Base-by-base conservation (phyloP, 768 basidiomycete genomes). In the Rhodocollybia butyracea region DNA sequence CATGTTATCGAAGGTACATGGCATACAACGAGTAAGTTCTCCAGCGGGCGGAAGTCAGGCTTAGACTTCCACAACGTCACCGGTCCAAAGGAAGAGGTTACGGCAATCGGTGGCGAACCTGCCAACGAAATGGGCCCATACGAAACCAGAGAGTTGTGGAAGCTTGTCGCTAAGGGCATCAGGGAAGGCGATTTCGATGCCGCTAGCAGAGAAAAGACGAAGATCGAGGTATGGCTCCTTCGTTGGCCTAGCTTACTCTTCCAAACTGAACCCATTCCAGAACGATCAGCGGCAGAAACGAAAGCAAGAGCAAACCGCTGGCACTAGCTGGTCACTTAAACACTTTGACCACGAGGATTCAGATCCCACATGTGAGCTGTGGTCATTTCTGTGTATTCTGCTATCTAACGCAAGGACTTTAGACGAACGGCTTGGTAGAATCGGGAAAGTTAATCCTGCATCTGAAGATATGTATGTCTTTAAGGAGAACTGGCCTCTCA, bases 201-300 rank as follows among this genome's bases (percentile, higher is more conserved):
- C n/a, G 96, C 96, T 3, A 88, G 88, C 57, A 75, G 71, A 61
- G 96, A 94, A 67, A 98, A 99, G 84, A 80, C 78, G 45, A 80
- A 85, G 70, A 94, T 98, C 45, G 96, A 98, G 88, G 93, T 89
- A 56, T 21, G 71, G 69, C 32, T 22, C 24, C 38, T 48, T n/a
- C 57, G 41, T 32, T 12, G 22, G 17, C 21, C n/a, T 7, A 30
- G 13, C 5, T 57, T 2, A 27, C 21, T 40, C 38, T 3, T 27
- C 8, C 34, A 40, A 22, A 12, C 29, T 31, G 34, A 21, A 45
- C 26, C 24, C 46, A 38, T 5, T 51, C 26, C 62, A 96, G 94
- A 97, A 96, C 61, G 90, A 94, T 31, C 94, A 97, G 73, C 80
- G 96, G 55, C 92, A 96, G 71, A 79, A 82, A 70, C 77, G 96